A percentile compares a stretch with the other conserved stretches of the same genome.
phyloP scores from a whole-genome alignment of 1,284 basidiomycete species.

The Chondrostereum purpureum region DNA sequence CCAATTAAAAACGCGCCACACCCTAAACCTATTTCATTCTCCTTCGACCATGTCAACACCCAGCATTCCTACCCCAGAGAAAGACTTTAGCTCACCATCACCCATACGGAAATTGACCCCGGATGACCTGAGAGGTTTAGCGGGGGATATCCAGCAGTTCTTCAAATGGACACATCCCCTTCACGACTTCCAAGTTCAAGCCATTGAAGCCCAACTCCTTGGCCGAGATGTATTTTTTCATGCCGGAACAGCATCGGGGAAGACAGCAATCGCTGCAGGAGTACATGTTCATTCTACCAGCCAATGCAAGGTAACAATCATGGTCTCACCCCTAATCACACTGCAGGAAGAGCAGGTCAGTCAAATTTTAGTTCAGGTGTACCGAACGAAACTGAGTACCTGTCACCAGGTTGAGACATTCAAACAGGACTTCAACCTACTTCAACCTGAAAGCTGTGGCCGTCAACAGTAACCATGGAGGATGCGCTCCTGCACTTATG shows the following conservation, averaged over 20 bases:
- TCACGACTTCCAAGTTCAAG: constrained; percentile 18
- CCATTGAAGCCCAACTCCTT: constrained; percentile 19
- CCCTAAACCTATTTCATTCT: no score
- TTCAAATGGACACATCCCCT: neutral
- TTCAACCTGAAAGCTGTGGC: constrained; percentile 22
- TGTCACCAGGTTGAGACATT: constrained; percentile 22
- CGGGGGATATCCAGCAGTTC: neutral
- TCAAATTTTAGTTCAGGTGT: neutral
- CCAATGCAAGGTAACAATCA: constrained; percentile 23
- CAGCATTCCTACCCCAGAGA: neutral
- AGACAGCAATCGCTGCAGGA: constrained; percentile 27
- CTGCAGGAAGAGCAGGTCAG: constrained; percentile 33
- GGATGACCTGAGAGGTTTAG: constrained; percentile 6
- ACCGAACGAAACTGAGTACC: neutral
- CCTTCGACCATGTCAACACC: no score
- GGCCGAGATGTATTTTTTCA: constrained; percentile 24
- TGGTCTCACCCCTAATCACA: constrained; percentile 29
- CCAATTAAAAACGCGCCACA: no score
- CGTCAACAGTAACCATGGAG: constrained; percentile 23
- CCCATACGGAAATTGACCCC: neutral
- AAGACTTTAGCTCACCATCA: neutral
- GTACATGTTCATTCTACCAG: constrained; percentile 20
- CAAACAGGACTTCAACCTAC: constrained; percentile 8
- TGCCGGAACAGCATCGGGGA: constrained; percentile 28
- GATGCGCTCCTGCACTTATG: no score